Evolutionary conservation across 2,329 filamentous ascomycete genomes (phyloP).

Genomic region (Fusarium sororula): DNA sequence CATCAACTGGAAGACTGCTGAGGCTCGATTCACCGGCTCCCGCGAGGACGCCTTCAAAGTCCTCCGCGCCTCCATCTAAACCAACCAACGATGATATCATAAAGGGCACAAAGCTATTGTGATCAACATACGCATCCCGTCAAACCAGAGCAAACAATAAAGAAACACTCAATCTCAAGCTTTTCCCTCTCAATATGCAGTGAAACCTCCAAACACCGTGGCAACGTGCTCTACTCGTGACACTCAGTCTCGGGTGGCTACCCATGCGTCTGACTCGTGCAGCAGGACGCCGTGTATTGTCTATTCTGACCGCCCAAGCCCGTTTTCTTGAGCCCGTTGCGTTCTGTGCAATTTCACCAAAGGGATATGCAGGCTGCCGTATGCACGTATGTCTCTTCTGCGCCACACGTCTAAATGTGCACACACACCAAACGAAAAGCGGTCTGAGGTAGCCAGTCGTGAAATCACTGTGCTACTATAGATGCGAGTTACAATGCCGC

Average conservation of each 20-base stretch:
- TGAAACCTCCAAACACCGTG: neutral
- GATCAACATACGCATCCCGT: neutral
- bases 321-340: neutral
- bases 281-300: slow-evolving; percentile 14
- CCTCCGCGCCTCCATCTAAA: slow-evolving; percentile 54
- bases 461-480: neutral
- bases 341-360: neutral
- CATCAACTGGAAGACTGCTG: slow-evolving; percentile 79
- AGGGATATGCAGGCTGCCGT: slow-evolving; percentile 17
- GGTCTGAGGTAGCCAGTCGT: neutral
- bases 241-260: slow-evolving; percentile 36
- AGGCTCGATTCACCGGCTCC: slow-evolving; percentile 66
- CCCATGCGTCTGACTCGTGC: slow-evolving; percentile 23
- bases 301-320: slow-evolving; percentile 19
- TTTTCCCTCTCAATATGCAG: neutral
- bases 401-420: slow-evolving; percentile 6
- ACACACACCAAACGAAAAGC: neutral
- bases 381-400: slow-evolving; percentile 13
- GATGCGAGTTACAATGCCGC: neutral
- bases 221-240: slow-evolving; percentile 33
- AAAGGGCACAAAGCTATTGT: neutral
- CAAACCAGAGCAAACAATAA: neutral
- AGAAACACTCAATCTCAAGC: neutral
- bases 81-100: neutral
- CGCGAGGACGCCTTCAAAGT: slow-evolving; percentile 58